Evolutionary conservation across 768 basidiomycete genomes (phyloP).

Genomic region (Nidularia sp.): DNA sequence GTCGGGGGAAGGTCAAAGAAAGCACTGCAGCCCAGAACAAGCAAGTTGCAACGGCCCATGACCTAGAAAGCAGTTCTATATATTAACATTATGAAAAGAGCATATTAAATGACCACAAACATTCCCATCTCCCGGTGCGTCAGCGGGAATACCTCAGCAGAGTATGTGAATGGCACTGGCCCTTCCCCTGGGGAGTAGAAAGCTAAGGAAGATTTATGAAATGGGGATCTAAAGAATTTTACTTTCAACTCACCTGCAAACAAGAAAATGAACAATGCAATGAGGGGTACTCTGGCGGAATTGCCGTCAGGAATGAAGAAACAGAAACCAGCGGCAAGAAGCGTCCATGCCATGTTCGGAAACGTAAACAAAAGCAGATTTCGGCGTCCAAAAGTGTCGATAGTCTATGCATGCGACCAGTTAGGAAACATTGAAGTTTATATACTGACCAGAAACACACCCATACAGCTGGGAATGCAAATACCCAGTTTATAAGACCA

Average conservation of each 20-base stretch:
- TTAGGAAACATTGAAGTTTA: not conserved
- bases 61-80: constrained; percentile 27
- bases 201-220: constrained; percentile 15
- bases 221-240: no score
- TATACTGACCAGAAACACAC: constrained; percentile 19
- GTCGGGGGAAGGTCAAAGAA: constrained; percentile 43
- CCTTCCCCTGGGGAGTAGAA: constrained; percentile 87
- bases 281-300: constrained; percentile 35
- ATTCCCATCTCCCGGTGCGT: constrained; percentile 69
- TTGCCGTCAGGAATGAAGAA: constrained; percentile 43
- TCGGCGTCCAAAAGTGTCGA: constrained; percentile 77
- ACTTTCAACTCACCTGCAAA: constrained; percentile 27
- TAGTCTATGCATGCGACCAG: constrained; percentile 32
- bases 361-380: constrained; percentile 74
- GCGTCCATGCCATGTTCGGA: constrained; percentile 75
- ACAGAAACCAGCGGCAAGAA: constrained; percentile 73
- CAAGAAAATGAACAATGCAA: constrained; percentile 39
- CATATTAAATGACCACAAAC: constrained; percentile 17
- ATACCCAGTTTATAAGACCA: constrained; percentile 61
- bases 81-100: constrained; percentile 13
- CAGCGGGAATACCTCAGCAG: constrained; percentile 88
- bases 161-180: constrained; percentile 88
- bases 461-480: constrained; percentile 64
- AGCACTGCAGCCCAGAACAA: constrained; percentile 43
- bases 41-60: constrained; percentile 51